These are phyloP conservation scores for Syzygium aromaticum DNA, from an alignment of 345 rosid species.

Conservation along the genomic window DNA sequence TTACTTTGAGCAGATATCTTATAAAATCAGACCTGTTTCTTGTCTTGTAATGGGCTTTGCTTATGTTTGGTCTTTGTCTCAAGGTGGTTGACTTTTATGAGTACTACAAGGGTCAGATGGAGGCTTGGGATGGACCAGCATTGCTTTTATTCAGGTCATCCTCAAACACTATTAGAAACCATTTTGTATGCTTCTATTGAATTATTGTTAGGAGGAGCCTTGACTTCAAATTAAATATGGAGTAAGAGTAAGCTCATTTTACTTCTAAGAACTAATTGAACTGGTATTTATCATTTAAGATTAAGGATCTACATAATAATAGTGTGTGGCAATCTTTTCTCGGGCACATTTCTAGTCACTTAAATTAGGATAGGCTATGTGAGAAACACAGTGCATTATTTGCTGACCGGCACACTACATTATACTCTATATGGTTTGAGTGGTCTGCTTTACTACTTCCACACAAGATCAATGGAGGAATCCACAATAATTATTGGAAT, in stretches of 20 bases:
- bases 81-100: slow-evolving; percentile 91
- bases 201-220: not conserved
- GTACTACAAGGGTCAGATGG: slow-evolving; percentile 99
- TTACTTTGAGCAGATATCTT: not conserved
- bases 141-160: slow-evolving; percentile 86
- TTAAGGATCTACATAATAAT: not conserved
- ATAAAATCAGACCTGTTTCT: not conserved
- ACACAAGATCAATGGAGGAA: not conserved
- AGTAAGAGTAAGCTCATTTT: not conserved
- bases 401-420: not conserved
- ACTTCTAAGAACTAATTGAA: not conserved
- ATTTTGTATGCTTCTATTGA: not conserved
- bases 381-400: not conserved
- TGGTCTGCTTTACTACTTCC: not conserved
- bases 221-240: not conserved
- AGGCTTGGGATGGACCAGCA: slow-evolving; percentile 99
- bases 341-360: not conserved
- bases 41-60: not conserved
- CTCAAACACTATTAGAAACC: not conserved
- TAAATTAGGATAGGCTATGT: not conserved
- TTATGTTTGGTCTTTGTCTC: slow-evolving; percentile 6
- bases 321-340: not conserved
- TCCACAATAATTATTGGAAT: not conserved
- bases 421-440: not conserved
- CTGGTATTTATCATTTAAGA: not conserved